Evolutionary conservation across 169 alveolate genomes (phyloP).

Genomic region (Besnoitia besnoiti): DNA sequence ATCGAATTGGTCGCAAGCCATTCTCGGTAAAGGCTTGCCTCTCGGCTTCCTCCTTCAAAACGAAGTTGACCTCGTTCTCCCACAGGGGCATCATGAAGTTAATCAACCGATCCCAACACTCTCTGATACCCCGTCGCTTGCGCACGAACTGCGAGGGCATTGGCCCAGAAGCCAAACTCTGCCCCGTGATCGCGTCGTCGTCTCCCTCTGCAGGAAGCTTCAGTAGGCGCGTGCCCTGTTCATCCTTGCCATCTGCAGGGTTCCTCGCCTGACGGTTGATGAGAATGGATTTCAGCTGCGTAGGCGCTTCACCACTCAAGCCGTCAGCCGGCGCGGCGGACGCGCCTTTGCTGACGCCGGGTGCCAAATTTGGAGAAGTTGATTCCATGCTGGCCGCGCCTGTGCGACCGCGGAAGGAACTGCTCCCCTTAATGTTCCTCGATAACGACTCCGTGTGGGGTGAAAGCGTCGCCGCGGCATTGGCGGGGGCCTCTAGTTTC

Average conservation of each 20-base stretch:
- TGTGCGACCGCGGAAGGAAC: background rate
- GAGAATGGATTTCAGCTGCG: background rate
- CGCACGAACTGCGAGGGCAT: background rate
- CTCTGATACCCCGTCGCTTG: background rate
- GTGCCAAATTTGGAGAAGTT: background rate
- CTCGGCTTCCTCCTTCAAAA: conserved; percentile 2
- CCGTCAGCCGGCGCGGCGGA: background rate
- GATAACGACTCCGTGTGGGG: background rate
- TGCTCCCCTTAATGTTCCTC: background rate
- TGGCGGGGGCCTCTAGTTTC: background rate
- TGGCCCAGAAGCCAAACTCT: background rate
- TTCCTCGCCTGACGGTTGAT: background rate
- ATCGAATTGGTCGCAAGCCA: background rate
- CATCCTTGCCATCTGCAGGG: background rate
- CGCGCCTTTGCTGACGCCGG: background rate
- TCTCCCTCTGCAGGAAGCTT: background rate
- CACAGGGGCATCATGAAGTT: conserved; percentile 21
- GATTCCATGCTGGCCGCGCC: background rate
- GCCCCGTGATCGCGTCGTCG: background rate
- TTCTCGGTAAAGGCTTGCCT: background rate
- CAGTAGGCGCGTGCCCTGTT: background rate
- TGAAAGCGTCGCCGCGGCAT: background rate
- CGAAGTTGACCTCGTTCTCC: conserved; percentile 24
- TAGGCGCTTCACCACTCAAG: background rate
- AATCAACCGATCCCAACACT: background rate